These are phyloP conservation scores for Wickerhamomyces bovis DNA, from an alignment of 805 yeast species.

Conservation along the genomic window DNA sequence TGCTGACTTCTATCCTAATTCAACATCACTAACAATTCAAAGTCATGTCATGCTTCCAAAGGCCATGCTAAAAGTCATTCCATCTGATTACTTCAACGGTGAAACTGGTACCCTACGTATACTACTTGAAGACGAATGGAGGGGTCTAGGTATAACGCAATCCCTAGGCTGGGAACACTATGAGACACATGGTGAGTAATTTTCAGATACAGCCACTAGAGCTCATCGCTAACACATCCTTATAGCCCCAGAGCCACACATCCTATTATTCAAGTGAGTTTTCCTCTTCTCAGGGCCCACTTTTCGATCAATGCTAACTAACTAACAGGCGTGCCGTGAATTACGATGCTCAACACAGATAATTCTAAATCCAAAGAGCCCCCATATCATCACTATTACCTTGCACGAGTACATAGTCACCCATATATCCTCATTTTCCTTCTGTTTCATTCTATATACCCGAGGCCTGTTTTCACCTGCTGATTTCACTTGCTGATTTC, in stretches of 20 bases:
- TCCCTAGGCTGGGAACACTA: constrained; percentile 97
- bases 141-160: constrained; percentile 96
- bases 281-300: not conserved
- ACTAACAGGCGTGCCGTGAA: constrained; percentile 47
- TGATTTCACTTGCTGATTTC: not conserved
- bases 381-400: not conserved
- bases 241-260: constrained; percentile 93
- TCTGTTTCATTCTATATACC: not conserved
- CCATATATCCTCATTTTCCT: not conserved
- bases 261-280: constrained; percentile 63
- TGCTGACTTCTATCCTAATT: not conserved
- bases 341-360: constrained; percentile 35
- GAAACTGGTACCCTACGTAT: constrained; percentile 93
- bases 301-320: not conserved
- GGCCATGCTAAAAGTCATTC: constrained; percentile 89
- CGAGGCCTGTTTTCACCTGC: not conserved
- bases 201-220: not conserved
- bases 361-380: not conserved
- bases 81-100: constrained; percentile 87
- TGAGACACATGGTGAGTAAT: constrained; percentile 65
- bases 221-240: constrained; percentile 12
- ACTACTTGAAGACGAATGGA: constrained; percentile 93
- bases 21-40: not conserved
- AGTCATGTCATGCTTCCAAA: constrained; percentile 97
- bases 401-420: not conserved